Conservation (phyloP, 2,329 filamentous ascomycete species). For the Pseudogymnoascus sp. region DNA sequence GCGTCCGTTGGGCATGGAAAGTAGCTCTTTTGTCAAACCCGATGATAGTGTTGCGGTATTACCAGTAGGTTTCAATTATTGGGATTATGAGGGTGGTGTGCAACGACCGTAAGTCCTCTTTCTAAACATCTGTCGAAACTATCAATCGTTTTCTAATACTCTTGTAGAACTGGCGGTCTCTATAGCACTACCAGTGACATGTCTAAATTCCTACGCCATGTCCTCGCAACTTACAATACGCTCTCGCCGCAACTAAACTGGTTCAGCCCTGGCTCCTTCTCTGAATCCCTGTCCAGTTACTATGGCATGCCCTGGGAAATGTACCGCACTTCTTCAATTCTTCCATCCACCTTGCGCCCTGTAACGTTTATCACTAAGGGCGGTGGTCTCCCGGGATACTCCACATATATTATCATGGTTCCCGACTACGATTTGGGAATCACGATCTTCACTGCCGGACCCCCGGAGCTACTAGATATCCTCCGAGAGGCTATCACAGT, state of each 20-base stretch:
- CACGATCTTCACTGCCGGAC: slow-evolving; percentile 29
- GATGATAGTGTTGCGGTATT: slow-evolving; percentile 19
- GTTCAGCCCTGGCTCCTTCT: slow-evolving; percentile 33
- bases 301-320: slow-evolving; percentile 43
- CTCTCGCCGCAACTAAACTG: slow-evolving; percentile 29
- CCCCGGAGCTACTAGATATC: background rate
- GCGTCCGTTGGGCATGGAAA: background rate
- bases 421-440: slow-evolving; percentile 38
- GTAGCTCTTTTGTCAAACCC: slow-evolving; percentile 8
- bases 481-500: background rate
- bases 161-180: background rate
- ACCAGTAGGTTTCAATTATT: slow-evolving; percentile 24
- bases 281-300: slow-evolving; percentile 30
- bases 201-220: slow-evolving; percentile 35
- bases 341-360: slow-evolving; percentile 28
- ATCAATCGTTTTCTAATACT: background rate
- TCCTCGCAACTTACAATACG: slow-evolving; percentile 34
- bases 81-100: slow-evolving; percentile 35
- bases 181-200: slow-evolving; percentile 28
- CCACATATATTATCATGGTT: slow-evolving; percentile 31
- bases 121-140: background rate
- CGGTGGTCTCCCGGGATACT: slow-evolving; percentile 36
- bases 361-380: slow-evolving; percentile 39
- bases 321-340: slow-evolving; percentile 33
- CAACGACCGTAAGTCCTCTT: slow-evolving; percentile 27